Conservation (phyloP, 2,329 filamentous ascomycete genomes). For the Xylariaceae sp. region DNA sequence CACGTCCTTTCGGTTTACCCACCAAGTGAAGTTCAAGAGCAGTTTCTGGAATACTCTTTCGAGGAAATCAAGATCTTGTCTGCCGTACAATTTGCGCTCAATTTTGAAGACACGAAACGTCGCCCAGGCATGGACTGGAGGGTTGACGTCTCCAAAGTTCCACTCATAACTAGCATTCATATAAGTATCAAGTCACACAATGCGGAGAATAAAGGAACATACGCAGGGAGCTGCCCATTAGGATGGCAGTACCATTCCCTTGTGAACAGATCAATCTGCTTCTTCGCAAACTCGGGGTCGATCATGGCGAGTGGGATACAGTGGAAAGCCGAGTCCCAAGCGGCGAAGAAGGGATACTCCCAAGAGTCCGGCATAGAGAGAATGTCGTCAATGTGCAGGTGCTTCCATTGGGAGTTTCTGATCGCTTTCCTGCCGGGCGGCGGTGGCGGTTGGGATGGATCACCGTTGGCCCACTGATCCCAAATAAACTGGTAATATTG, state of each 20-base stretch:
- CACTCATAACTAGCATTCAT: constrained; percentile 64
- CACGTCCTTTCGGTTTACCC: constrained; percentile 93
- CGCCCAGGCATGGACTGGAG: constrained; percentile 93
- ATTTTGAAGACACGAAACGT: constrained; percentile 97
- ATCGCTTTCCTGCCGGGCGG: constrained; percentile 74
- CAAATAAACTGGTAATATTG: constrained; percentile 96
- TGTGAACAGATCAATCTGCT: constrained; percentile 92
- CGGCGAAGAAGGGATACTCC: constrained; percentile 98
- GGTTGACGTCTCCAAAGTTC: constrained; percentile 98
- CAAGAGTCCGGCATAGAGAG: constrained; percentile 97
- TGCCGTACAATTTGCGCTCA: constrained; percentile 93
- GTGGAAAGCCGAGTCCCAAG: constrained; percentile 96
- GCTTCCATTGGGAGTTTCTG: constrained; percentile 87
- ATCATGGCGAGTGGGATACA: constrained; percentile 96
- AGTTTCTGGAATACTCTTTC: constrained; percentile 96
- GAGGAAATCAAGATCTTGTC: constrained; percentile 90
- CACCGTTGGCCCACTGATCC: constrained; percentile 97
- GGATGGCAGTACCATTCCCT: constrained; percentile 99
- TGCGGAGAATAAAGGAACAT: constrained; percentile 32
- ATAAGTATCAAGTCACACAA: neutral
- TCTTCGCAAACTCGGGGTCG: constrained; percentile 96
- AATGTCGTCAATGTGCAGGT: constrained; percentile 92
- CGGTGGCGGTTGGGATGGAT: constrained; percentile 82
- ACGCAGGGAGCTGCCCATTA: constrained; percentile 89
- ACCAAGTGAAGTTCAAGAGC: constrained; percentile 97